Evolutionary conservation across 75 land plant species (phyloP).

Genomic region (Sequoiadendron giganteum): DNA sequence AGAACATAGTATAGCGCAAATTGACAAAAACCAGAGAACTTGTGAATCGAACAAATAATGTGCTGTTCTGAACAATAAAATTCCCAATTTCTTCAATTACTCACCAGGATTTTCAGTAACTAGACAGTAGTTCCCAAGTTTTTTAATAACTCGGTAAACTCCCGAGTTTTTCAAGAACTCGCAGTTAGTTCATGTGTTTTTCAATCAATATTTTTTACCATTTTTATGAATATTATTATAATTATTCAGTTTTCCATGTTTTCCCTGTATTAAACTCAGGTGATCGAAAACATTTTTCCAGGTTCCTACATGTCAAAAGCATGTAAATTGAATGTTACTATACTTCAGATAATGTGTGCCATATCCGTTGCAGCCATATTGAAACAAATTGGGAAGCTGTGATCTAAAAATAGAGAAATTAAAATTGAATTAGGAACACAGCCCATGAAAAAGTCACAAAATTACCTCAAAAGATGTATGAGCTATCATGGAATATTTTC

Average conservation of each 20-base stretch:
- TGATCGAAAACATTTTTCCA: not conserved
- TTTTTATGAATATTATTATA: not conserved
- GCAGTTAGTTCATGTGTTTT: too few relatives aligned
- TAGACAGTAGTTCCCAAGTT: not conserved
- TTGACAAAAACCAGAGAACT: not conserved
- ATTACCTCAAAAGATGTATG: not conserved
- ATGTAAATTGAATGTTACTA: not conserved
- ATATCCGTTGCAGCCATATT: not conserved
- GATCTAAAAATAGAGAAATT: conserved; percentile 1
- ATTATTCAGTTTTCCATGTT: not conserved
- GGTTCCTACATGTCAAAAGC: not conserved
- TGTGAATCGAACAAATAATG: too few relatives aligned
- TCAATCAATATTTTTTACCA: not conserved
- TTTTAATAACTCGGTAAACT: too few relatives aligned
- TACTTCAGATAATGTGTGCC: not conserved
- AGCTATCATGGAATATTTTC: not conserved
- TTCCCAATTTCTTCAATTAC: not conserved
- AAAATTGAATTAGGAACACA: not conserved
- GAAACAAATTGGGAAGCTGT: not conserved
- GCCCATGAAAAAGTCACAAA: not conserved
- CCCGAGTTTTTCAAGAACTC: too few relatives aligned
- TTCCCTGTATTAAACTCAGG: not conserved
- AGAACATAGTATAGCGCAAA: not conserved
- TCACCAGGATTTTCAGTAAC: not conserved
- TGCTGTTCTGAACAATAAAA: not conserved